Evolutionary conservation across 495 filamentous ascomycete genomes (phyloP).

Genomic region (Collariella sp.): DNA sequence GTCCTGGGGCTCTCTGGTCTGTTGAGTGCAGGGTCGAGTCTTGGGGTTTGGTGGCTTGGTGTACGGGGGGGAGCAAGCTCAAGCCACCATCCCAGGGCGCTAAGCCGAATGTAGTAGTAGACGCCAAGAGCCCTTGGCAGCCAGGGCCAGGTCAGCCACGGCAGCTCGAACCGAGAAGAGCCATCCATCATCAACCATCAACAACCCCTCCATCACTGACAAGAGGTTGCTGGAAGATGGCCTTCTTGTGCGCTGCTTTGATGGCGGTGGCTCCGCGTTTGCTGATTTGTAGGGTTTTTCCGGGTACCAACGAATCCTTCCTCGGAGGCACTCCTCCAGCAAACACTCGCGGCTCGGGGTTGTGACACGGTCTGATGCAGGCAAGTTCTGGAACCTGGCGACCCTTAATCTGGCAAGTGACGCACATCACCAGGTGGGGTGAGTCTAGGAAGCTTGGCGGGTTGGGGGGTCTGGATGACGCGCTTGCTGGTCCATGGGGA

Average conservation of each 20-base stretch:
- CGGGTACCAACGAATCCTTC: too few relatives aligned
- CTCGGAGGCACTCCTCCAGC: background rate
- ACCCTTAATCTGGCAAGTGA: conserved; percentile 19
- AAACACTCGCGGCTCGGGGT: background rate
- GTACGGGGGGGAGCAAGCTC: background rate
- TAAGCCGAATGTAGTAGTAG: conserved; percentile 1
- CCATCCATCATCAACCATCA: too few relatives aligned
- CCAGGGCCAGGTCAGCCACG: too few relatives aligned
- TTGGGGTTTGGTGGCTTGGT: conserved; percentile 3
- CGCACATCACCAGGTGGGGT: background rate
- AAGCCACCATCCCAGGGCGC: conserved; percentile 2
- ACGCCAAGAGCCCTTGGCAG: too few relatives aligned
- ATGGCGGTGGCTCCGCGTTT: too few relatives aligned
- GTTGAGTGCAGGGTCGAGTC: conserved; percentile 4
- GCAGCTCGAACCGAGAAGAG: background rate
- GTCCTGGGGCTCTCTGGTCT: too few relatives aligned
- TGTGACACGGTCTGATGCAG: background rate
- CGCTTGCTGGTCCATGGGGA: too few relatives aligned
- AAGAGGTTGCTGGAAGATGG: background rate
- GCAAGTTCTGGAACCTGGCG: background rate
- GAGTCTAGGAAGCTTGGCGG: background rate
- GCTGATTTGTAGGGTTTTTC: too few relatives aligned
- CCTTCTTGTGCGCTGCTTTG: too few relatives aligned
- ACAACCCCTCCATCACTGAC: too few relatives aligned
- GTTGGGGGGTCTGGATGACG: background rate